These are phyloP conservation scores for Rutstroemia sydowiana DNA, from an alignment of 2,329 filamentous ascomycete genomes.

Conservation along the genomic window DNA sequence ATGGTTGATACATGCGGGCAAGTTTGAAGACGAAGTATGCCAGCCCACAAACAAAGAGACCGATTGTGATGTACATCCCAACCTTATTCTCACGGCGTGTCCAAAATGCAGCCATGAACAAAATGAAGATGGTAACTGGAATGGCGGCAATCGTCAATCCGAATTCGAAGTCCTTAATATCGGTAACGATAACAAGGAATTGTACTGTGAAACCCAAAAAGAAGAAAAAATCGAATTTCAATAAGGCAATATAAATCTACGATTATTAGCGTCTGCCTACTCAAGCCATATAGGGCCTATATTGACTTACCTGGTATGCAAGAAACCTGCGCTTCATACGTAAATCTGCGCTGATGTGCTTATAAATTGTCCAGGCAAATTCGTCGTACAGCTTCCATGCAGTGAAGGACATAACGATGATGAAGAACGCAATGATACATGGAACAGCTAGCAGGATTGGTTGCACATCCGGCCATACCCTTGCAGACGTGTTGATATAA, in stretches of 20 bases:
- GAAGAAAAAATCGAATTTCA: constrained; percentile 99
- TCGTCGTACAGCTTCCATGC: constrained; percentile 97
- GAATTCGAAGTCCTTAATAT: constrained; percentile 64
- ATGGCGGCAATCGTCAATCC: constrained; percentile 83
- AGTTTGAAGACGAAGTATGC: constrained; percentile 98
- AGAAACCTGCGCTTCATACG: constrained; percentile 95
- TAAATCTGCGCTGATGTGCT: constrained; percentile 95
- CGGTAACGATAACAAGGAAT: constrained; percentile 85
- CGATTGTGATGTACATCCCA: constrained; percentile 72
- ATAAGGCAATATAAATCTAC: constrained; percentile 91
- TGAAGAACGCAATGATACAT: constrained; percentile 70
- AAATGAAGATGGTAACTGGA: constrained; percentile 81
- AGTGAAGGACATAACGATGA: constrained; percentile 64
- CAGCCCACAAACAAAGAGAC: constrained; percentile 81
- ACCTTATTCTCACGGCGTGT: constrained; percentile 73
- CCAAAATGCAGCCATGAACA: constrained; percentile 77
- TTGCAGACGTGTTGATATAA: constrained; percentile 24
- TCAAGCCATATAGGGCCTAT: too few species aligned
- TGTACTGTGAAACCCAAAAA: constrained; percentile 98
- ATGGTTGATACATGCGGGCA: constrained; percentile 79
- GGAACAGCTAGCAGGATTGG: constrained; percentile 82
- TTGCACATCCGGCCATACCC: constrained; percentile 62
- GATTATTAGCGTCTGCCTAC: too few species aligned
- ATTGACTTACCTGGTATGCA: constrained; percentile 87
- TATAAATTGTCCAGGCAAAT: constrained; percentile 99